phyloP scores from a whole-genome alignment of 1,139 yeast species.

The Wickerhamomyces sp. region DNA sequence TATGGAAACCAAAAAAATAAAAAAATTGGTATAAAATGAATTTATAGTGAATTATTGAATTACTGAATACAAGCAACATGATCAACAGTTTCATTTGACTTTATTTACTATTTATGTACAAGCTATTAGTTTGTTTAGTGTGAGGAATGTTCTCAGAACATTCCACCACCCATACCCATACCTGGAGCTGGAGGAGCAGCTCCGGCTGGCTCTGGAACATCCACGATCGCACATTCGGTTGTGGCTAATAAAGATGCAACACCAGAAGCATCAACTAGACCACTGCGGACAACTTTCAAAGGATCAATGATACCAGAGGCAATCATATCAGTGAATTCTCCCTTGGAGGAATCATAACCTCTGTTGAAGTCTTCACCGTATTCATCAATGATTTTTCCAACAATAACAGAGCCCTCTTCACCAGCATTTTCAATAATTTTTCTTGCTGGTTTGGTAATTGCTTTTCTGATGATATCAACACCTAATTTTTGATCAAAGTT shows the following conservation, averaged over 20 bases:
- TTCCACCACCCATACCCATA: slow-evolving; percentile 57
- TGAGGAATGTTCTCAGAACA: too few relatives aligned
- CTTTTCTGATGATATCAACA: slow-evolving; percentile 91
- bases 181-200: slow-evolving; percentile 61
- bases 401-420: slow-evolving; percentile 96
- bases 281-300: slow-evolving; percentile 97
- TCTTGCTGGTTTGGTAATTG: slow-evolving; percentile 96
- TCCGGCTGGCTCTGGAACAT: slow-evolving; percentile 86
- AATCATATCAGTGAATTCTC: slow-evolving; percentile 94
- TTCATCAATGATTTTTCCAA: slow-evolving; percentile 84
- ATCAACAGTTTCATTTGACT: too few relatives aligned
- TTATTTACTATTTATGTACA: not conserved
- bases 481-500: slow-evolving; percentile 99
- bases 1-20: not conserved
- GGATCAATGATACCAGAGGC: slow-evolving; percentile 98
- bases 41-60: too few relatives aligned
- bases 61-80: too few relatives aligned
- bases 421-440: slow-evolving; percentile 98
- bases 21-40: too few relatives aligned
- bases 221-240: slow-evolving; percentile 98
- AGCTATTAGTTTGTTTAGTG: too few relatives aligned
- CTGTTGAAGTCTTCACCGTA: slow-evolving; percentile 82
- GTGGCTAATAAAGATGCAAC: slow-evolving; percentile 98
- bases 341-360: slow-evolving; percentile 94
- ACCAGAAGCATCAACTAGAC: slow-evolving; percentile 95